Conservation (phyloP, 2,329 filamentous ascomycete species). For the Colletotrichum agaves region DNA sequence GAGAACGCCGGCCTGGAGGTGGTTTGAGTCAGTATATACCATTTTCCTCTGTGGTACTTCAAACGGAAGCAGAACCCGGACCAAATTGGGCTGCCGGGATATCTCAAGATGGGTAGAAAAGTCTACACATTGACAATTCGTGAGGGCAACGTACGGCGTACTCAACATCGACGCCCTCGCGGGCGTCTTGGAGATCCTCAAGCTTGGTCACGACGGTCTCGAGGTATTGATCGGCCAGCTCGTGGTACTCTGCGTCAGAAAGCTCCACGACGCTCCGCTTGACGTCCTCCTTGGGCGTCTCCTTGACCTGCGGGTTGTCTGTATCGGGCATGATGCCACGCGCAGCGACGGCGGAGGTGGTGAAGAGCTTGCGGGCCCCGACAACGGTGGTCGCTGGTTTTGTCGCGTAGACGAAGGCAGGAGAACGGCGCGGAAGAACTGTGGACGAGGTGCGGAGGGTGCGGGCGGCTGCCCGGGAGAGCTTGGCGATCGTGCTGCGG, state of each 20-base stretch:
- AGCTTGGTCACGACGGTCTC: conserved; percentile 66
- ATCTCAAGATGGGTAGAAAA: neutral
- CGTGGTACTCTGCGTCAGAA: conserved; percentile 77
- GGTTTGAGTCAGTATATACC: conserved; percentile 25
- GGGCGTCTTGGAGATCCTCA: conserved; percentile 79
- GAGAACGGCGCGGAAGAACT: conserved; percentile 20
- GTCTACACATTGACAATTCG: too few species aligned
- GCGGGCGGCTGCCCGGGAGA: conserved; percentile 51
- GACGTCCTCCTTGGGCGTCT: conserved; percentile 55
- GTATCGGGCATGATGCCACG: conserved; percentile 71
- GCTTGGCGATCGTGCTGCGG: conserved; percentile 47
- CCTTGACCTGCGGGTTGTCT: conserved; percentile 59
- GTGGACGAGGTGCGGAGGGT: conserved; percentile 44
- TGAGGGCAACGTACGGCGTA: conserved; percentile 73
- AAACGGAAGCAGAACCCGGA: neutral
- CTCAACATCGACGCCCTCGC: conserved; percentile 86
- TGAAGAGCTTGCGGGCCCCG: conserved; percentile 44
- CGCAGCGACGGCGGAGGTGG: conserved; percentile 42
- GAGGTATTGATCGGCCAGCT: conserved; percentile 80
- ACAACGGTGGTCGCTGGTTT: conserved; percentile 17
- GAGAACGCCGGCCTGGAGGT: conserved; percentile 81
- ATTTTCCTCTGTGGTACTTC: too few species aligned
- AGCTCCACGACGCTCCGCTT: conserved; percentile 67
- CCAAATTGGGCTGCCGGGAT: conserved; percentile 28
- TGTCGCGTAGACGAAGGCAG: conserved; percentile 22